Evolutionary conservation across 345 rosid genomes (phyloP), one percentile per base, ranked within the genome.

Genomic region (Eucalyptus marginata): DNA sequence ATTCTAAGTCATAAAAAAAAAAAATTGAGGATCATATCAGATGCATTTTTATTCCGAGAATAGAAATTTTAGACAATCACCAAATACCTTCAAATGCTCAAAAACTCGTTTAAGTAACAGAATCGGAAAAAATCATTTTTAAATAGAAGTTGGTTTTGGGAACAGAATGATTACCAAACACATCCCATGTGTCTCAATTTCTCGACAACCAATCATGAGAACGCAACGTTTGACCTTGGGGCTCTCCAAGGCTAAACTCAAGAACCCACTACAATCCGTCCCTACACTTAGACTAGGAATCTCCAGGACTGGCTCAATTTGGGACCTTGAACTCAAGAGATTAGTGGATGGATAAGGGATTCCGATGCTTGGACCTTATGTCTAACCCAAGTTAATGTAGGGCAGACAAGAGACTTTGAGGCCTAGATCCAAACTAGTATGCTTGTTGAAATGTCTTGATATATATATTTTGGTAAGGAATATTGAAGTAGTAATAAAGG

Each of bases 21-120:
- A 50, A 50, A 51, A 50, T 15, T 17, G 8, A 51, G 22, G 56
- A 51, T 51, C 1, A 7, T 51, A 51, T 51, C 4, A 17, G 0
- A 51, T 17, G 22, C 56, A 51, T 17, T 51, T 51, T 8, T 51
- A 51, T 51, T 51, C 3, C 4, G 1, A 17, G 56, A 51, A 51
- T 51, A 51, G 4, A 51, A 51, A 51, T 51, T 51, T 51, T 51
- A 22, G 22, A 51, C 2, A 7, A 0, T 51, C 4, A 51, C 22
- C 4, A 51, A 51, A 17, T 51, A 51, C 7, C 18, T 51, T 51
- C 9, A 17, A 51, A 51, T 51, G 7, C 56, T 51, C 0, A 51
- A 1, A 51, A 51, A 51, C 56, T 17, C 22, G 1, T 17, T 9
- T 4, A 51, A 1, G 56, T 51, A 51, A 3, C 9, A 1, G 0